These are phyloP conservation scores for Tylopilus sp. DNA, from an alignment of 768 basidiomycete genomes.

Conservation along the genomic window DNA sequence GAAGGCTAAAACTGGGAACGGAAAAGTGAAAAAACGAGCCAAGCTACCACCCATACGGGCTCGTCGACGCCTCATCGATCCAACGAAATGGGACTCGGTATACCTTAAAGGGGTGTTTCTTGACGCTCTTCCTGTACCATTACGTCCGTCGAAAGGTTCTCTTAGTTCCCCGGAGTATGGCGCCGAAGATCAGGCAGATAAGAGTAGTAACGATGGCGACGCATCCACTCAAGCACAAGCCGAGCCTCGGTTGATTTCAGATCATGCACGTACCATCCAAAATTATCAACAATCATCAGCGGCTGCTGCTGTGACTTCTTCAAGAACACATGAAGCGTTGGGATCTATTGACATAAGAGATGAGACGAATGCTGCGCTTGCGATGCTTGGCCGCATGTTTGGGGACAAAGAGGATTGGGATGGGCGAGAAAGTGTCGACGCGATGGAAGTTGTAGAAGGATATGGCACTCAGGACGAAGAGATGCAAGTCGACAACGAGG, in stretches of 20 bases:
- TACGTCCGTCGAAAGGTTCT: not conserved
- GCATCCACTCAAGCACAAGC: not conserved
- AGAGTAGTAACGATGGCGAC: not conserved
- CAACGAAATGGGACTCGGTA: conserved; percentile 64
- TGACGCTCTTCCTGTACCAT: conserved; percentile 33
- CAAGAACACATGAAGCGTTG: not conserved
- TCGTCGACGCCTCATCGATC: conserved; percentile 65
- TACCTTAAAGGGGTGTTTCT: conserved; percentile 71
- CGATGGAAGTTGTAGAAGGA: conserved; percentile 41
- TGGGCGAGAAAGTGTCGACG: conserved; percentile 55
- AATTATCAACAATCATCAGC: not conserved
- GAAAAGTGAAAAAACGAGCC: conserved; percentile 41
- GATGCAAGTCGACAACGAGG: conserved; percentile 21
- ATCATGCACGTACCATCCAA: not conserved
- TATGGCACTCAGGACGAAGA: not conserved
- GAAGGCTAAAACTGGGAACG: conserved; percentile 11
- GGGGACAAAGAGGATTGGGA: conserved; percentile 55
- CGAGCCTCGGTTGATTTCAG: not conserved
- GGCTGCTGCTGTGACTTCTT: not conserved
- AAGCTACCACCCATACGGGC: conserved; percentile 57
- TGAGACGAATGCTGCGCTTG: conserved; percentile 16
- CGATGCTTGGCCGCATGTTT: conserved; percentile 52
- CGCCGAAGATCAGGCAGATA: not conserved
- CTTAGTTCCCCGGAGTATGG: not conserved
- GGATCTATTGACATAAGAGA: conserved; percentile 4